Base-by-base conservation (phyloP, 176 grass and related monocot species). In the sorghum (Sorghum bicolor) region DNA sequence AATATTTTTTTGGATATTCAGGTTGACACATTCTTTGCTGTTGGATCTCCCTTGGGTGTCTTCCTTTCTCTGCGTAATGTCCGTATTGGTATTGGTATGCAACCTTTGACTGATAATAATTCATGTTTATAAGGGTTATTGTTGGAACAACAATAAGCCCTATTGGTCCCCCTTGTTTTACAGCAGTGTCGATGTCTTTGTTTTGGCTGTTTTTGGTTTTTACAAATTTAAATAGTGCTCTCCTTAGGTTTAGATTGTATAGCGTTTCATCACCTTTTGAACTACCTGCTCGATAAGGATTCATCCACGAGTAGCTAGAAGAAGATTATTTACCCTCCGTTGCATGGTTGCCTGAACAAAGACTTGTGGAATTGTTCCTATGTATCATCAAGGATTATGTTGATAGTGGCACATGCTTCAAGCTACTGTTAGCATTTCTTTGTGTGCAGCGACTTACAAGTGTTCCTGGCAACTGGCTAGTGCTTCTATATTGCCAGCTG, bases 11-110 rank as follows among this genome's bases (percentile, higher is more conserved):
- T 82, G 47, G 40, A 57, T 83, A 74, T 75, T 87, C 82, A 98
- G 96, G 93, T 98, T 57, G 93, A 98, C 83, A 98, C 96, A 48
- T 95, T 98, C 80, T 98, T 87, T 86, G 96, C 96, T 85, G 96
- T 45, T 80, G 96, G 96, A 88, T 95, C 96, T 79, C 96, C 96
- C 75, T 87, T 98, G 57, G 96, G 96, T 85, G 93, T 98, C 10
- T 98, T 98, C 82, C 88, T 98, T 67, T 88, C 93, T 10, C 63
- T 95, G 34, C 87, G 96, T 82, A 98, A 98, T 90, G 82, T 98
- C 11, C 91, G 93, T 33, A 92, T 98, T 83, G 96, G 96, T 75
- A 89, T 94, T 78, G 96, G 96, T 98, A 95, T 92, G 85, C 38
- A 82, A 88, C 40, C 31, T 53, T 83, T 53, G 29, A 67, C 30